phyloP scores from a whole-genome alignment of 805 yeast genomes.

The Wickerhamomyces alni region DNA sequence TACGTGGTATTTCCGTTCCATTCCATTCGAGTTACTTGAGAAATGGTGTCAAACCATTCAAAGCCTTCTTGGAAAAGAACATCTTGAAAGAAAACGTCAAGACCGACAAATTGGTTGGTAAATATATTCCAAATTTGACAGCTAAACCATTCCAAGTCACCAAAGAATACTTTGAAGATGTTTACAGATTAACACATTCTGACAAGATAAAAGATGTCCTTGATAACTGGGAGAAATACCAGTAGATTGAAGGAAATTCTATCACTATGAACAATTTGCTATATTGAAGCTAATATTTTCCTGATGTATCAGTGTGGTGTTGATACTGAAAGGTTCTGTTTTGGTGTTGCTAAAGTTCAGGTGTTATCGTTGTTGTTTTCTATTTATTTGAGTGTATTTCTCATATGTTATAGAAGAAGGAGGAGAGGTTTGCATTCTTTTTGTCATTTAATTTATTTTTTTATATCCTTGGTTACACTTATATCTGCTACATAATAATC shows the following conservation, averaged over 20 bases:
- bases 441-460: background rate
- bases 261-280: too few species aligned
- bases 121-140: conserved; percentile 97
- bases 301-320: conserved; percentile 7
- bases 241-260: too few species aligned
- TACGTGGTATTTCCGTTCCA: conserved; percentile 98
- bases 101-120: conserved; percentile 87
- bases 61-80: conserved; percentile 94
- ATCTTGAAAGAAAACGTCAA: conserved; percentile 91
- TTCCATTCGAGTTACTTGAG: conserved; percentile 98
- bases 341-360: too few species aligned
- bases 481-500: background rate
- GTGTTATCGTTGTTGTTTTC: background rate
- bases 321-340: background rate
- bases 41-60: conserved; percentile 98
- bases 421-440: background rate
- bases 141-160: conserved; percentile 96
- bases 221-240: conserved; percentile 93
- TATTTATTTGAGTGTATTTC: background rate
- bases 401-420: background rate
- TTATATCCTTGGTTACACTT: background rate
- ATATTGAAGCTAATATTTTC: too few species aligned
- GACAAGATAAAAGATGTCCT: conserved; percentile 85
- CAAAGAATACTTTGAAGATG: conserved; percentile 96
- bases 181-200: conserved; percentile 83